Base-by-base conservation (phyloP, 108 stramenopile genomes). In the Nannochloropsis salina region DNA sequence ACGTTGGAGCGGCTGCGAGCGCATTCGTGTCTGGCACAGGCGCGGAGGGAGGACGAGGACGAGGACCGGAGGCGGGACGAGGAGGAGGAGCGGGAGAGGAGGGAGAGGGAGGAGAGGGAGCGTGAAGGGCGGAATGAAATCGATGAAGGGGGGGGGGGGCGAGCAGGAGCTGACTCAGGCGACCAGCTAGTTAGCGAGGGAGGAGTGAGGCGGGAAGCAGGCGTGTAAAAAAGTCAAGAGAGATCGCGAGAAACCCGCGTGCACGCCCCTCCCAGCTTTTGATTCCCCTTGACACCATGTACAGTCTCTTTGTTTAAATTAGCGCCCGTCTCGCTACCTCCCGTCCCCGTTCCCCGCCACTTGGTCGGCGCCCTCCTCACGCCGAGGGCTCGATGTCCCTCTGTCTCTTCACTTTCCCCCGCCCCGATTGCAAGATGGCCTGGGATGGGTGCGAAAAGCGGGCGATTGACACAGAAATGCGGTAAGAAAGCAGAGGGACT, bases 21-120 rank as follows among this genome's bases (percentile, higher is more conserved):
- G 9, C 88, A 89, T 44, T 45, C 88, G 21, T 89, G 88, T 85
- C 45, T 89, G 61, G 61, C n/a, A 74, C 20, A 74, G 61, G 61
- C 20, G n/a, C 20, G 61, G 61, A 74, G 61, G 8, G 61, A 74
- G 61, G 61, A n/a, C 15, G 61, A n/a, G 8, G n/a, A 6, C 2
- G 61, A 74, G 61, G 61, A 51, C 47, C 47, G 61, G 8, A 74
- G 61, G 8, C 15, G 61, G 61, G 6, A 6, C 3, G 8, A 74
- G 61, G 8, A 15, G n/a, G 61, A n/a, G 61, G 61, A 74, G 6
- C 61, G 61, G n/a, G 61, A 74, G 61, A 74, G 61, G 61, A 74
- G 61, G 61, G 61, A 74, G 61, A 15, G 10, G 15, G 47, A 51
- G 47, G 47, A 51, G 1, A 51, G 15, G 47, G 47, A 15, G 47